phyloP scores from a whole-genome alignment of 805 yeast genomes.

The Wickerhamomyces bisporus region DNA sequence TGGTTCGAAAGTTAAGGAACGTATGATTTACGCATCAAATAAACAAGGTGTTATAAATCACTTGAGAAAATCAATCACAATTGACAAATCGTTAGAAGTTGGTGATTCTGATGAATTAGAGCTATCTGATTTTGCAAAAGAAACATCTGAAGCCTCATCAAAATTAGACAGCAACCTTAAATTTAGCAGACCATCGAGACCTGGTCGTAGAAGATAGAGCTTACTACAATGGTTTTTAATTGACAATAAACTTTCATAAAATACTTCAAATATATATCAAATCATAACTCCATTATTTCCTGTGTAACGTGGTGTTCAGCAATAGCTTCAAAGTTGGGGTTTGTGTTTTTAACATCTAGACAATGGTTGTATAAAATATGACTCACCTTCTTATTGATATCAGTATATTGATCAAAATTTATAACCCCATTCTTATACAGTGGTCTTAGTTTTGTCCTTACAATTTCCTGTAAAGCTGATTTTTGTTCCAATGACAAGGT shows the following conservation, averaged over 20 bases:
- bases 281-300: conserved; percentile 8
- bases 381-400: conserved; percentile 58
- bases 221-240: neutral
- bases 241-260: neutral
- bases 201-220: conserved; percentile 43
- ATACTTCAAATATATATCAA: conserved; percentile 2
- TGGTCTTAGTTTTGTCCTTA: conserved; percentile 48
- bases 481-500: conserved; percentile 40
- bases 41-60: conserved; percentile 54
- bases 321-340: conserved; percentile 12
- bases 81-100: conserved; percentile 51
- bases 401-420: conserved; percentile 43
- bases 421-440: conserved; percentile 35
- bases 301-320: conserved; percentile 13
- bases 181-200: conserved; percentile 65
- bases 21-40: conserved; percentile 90
- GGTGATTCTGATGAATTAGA: conserved; percentile 73
- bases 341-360: conserved; percentile 4
- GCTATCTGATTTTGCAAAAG: conserved; percentile 37
- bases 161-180: conserved; percentile 25
- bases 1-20: conserved; percentile 79
- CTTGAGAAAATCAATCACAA: conserved; percentile 33
- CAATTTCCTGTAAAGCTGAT: conserved; percentile 48
- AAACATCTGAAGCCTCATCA: conserved; percentile 13
- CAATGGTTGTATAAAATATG: conserved; percentile 46